A percentile compares a stretch with the other conserved stretches of the same genome.
Conservation (phyloP, 352 stramenopile species). For the Phytophthora crassamura region DNA sequence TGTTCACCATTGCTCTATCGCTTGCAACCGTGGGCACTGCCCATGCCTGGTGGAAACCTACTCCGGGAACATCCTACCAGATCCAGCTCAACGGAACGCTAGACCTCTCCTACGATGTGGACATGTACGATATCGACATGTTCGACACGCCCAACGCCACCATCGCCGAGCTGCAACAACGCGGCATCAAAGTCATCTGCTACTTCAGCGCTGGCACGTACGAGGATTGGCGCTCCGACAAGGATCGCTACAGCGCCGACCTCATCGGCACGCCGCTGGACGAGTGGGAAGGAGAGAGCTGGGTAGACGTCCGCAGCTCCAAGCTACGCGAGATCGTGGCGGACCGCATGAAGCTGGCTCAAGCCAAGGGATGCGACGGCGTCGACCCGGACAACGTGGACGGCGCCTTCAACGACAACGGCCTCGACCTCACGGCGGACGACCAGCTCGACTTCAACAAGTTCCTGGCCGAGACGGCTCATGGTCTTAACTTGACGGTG, state of each 20-base stretch:
- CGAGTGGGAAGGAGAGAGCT: conserved; percentile 49
- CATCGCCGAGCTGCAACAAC: conserved; percentile 35
- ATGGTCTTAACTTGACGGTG: conserved; percentile 49
- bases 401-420: conserved; percentile 46
- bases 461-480: conserved; percentile 49
- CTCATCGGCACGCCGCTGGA: conserved; percentile 40
- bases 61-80: conserved; percentile 46
- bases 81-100: conserved; percentile 45
- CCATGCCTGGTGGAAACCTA: conserved; percentile 45
- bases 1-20: conserved; percentile 3
- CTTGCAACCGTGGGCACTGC: conserved; percentile 1
- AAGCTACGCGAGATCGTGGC: conserved; percentile 48
- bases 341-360: conserved; percentile 49
- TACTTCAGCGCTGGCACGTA: conserved; percentile 69
- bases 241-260: conserved; percentile 38
- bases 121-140: conserved; percentile 52
- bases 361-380: conserved; percentile 58
- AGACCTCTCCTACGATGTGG: conserved; percentile 39
- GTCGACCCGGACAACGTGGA: conserved; percentile 71
- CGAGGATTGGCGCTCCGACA: conserved; percentile 59
- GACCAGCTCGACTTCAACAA: conserved; percentile 59
- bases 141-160: conserved; percentile 42
- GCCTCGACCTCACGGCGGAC: conserved; percentile 38
- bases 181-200: conserved; percentile 52
- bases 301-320: conserved; percentile 46